phyloP scores from a whole-genome alignment of 2,329 filamentous ascomycete species.

The Helotiales sp. region DNA sequence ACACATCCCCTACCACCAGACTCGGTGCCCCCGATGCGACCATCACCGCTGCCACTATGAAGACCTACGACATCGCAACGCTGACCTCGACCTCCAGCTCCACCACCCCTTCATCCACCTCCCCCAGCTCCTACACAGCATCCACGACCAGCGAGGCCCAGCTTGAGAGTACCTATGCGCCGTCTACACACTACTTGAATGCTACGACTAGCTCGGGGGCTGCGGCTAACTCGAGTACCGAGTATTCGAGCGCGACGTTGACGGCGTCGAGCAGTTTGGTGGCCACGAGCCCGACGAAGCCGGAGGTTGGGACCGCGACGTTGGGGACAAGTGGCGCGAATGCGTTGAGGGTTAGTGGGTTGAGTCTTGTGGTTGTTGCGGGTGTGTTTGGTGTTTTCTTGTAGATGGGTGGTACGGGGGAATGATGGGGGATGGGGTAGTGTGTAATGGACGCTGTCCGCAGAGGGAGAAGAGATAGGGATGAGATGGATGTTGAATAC shows the following conservation, averaged over 20 bases:
- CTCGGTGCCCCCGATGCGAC: conserved; percentile 12
- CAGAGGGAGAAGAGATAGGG: background rate
- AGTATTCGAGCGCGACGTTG: conserved; percentile 4
- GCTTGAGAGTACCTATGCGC: conserved; percentile 1
- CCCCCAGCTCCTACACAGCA: background rate
- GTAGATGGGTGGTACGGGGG: background rate
- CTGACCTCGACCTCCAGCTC: conserved; percentile 6
- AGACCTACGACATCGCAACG: conserved; percentile 11
- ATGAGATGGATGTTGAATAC: background rate
- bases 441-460: background rate
- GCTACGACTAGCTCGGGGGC: conserved; percentile 1
- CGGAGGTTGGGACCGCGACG: background rate
- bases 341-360: conserved; percentile 3
- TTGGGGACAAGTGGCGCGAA: conserved; percentile 5
- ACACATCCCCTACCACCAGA: background rate
- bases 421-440: background rate
- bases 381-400: conserved; percentile 16
- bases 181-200: conserved; percentile 4
- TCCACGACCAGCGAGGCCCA: conserved; percentile 6
- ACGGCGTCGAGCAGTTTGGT: background rate
- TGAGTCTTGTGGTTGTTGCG: conserved; percentile 7
- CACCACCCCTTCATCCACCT: background rate
- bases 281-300: background rate
- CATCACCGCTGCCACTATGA: conserved; percentile 11
- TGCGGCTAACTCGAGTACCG: conserved; percentile 1